phyloP scores from a whole-genome alignment of 148 eudicot genomes.

The Hydrangea macrophylla region DNA sequence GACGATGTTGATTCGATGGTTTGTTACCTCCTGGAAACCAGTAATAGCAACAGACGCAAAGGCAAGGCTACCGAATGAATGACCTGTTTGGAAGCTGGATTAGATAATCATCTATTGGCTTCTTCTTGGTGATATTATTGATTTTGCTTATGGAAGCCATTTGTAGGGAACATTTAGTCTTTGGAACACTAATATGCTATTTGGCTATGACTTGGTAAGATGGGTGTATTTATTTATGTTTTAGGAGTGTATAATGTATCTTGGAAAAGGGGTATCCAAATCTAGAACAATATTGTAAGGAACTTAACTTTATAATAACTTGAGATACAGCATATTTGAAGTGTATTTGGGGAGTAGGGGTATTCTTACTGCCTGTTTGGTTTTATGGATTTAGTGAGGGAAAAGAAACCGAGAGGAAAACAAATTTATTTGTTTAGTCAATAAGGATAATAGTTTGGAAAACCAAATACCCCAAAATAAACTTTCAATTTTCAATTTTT shows the following conservation, averaged over 20 bases:
- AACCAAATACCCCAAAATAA: too few relatives aligned
- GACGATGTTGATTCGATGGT: slow-evolving; percentile 96
- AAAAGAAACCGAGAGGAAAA: too few relatives aligned
- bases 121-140: not conserved
- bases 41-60: slow-evolving; percentile 69
- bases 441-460: too few relatives aligned
- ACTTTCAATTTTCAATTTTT: too few relatives aligned
- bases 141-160: not conserved
- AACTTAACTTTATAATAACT: too few relatives aligned
- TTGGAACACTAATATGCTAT: not conserved
- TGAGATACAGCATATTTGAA: too few relatives aligned
- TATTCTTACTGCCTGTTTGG: too few relatives aligned
- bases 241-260: not conserved
- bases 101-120: not conserved
- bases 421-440: too few relatives aligned
- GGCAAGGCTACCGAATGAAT: slow-evolving; percentile 86
- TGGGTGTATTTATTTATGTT: not conserved
- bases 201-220: not conserved
- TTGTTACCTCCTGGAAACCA: slow-evolving; percentile 77
- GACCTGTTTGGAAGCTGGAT: not conserved
- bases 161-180: not conserved
- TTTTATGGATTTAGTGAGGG: too few relatives aligned
- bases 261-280: too few relatives aligned
- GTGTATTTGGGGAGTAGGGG: too few relatives aligned
- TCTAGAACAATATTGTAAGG: too few relatives aligned